A percentile compares a stretch with the other conserved stretches of the same genome.
These are phyloP conservation scores for Cryptosporidium tyzzeri DNA, from an alignment of 169 alveolate species.

Conservation along the genomic window DNA sequence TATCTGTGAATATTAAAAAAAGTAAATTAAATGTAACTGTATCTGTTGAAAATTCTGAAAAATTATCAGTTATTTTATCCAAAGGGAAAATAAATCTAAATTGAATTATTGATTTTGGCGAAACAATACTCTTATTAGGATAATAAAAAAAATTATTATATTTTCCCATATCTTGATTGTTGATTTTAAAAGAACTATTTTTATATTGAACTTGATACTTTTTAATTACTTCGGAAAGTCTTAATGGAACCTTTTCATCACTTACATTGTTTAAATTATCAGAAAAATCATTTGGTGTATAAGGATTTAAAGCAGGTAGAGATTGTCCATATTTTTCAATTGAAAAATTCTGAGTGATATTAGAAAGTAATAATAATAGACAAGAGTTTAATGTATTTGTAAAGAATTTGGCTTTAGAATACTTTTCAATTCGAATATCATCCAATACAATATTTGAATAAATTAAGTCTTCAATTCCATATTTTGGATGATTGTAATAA, in stretches of 20 bases:
- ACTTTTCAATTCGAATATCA: constrained; percentile 16
- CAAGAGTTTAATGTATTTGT: constrained; percentile 17
- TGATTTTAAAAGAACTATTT: neutral
- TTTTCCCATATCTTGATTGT: neutral
- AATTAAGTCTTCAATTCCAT: constrained; percentile 9
- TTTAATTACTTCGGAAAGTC: neutral
- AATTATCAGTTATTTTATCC: constrained; percentile 1
- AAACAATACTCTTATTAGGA: constrained; percentile 3
- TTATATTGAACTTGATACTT: neutral
- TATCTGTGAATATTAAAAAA: neutral
- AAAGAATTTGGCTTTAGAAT: neutral
- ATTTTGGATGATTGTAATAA: neutral
- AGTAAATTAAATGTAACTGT: neutral
- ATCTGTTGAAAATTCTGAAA: neutral
- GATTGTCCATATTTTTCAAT: neutral
- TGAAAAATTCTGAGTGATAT: neutral
- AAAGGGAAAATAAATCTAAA: constrained; percentile 21
- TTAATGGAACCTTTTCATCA: constrained; percentile 21
- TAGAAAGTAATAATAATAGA: neutral
- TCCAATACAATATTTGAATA: neutral
- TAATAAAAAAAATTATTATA: constrained; percentile 17
- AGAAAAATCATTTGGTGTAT: constrained; percentile 27
- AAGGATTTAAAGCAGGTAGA: constrained; percentile 21
- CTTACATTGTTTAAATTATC: neutral
- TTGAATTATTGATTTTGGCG: constrained; percentile 12